A percentile compares a stretch with the other conserved stretches of the same genome.
phyloP scores from a whole-genome alignment of 1,139 yeast species.

The Suhomyces terraborum region DNA sequence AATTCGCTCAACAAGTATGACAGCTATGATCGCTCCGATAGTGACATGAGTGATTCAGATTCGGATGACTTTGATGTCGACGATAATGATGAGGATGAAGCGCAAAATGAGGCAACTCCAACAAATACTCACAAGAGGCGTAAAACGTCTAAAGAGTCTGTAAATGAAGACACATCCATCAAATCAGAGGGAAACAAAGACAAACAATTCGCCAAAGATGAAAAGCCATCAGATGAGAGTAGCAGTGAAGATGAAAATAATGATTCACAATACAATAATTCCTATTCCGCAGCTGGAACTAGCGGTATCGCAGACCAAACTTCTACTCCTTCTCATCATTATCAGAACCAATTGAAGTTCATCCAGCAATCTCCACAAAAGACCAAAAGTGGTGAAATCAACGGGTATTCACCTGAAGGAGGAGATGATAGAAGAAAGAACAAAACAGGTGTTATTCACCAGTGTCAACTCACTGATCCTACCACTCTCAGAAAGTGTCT shows the following conservation, averaged over 20 bases:
- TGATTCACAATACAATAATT: not conserved
- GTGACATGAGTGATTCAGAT: conserved; percentile 7
- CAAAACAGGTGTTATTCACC: conserved; percentile 41
- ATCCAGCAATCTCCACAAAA: conserved; percentile 16
- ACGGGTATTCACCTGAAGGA: conserved; percentile 11
- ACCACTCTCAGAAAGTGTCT: conserved; percentile 33
- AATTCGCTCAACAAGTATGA: conserved; percentile 3
- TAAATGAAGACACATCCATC: not conserved
- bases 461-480: conserved; percentile 45
- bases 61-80: conserved; percentile 14
- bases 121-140: not conserved
- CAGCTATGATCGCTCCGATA: conserved; percentile 6
- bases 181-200: not conserved
- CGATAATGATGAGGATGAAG: conserved; percentile 5
- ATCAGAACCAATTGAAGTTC: conserved; percentile 15
- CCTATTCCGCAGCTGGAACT: not conserved
- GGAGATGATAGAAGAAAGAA: conserved; percentile 23
- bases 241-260: conserved; percentile 20
- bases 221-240: conserved; percentile 21
- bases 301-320: not conserved
- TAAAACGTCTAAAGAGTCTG: not conserved
- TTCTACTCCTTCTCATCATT: conserved; percentile 1
- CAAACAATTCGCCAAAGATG: conserved; percentile 9
- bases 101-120: not conserved
- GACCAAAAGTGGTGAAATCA: conserved; percentile 4